Conservation (phyloP, 768 basidiomycete genomes). For the Mycena indigotica region DNA sequence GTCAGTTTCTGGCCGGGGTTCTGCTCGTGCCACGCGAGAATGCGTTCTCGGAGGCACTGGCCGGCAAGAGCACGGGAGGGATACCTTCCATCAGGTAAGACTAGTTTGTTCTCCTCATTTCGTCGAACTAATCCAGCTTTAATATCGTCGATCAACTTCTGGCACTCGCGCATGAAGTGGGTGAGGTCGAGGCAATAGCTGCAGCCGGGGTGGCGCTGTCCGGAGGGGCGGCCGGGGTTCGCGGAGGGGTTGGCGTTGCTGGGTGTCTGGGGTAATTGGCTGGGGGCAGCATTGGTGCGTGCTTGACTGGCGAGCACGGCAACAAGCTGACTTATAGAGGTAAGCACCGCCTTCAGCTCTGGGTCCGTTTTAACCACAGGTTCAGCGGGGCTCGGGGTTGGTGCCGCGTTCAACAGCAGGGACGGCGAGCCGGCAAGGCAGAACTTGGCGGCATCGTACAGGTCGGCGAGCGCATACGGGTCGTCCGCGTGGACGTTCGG, state of each 20-base stretch:
- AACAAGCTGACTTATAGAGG: not conserved
- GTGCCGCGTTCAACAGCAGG: not conserved
- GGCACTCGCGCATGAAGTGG: slow-evolving; percentile 44
- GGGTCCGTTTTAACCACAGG: not conserved
- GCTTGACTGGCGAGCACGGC: not conserved
- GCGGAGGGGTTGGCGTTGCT: not conserved
- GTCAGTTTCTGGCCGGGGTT: slow-evolving; percentile 1
- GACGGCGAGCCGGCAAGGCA: slow-evolving; percentile 5
- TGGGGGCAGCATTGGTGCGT: no score
- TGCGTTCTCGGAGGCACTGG: not conserved
- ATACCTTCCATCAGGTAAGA: slow-evolving; percentile 1
- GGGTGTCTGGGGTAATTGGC: no score
- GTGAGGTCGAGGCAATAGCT: slow-evolving; percentile 42
- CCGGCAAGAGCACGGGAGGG: not conserved
- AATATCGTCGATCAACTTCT: not conserved
- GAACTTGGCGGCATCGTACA: slow-evolving; percentile 25
- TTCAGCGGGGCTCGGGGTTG: slow-evolving; percentile 22
- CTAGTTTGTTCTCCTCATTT: not conserved
- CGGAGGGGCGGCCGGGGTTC: no score
- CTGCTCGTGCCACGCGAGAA: slow-evolving; percentile 4
- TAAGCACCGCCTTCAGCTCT: not conserved
- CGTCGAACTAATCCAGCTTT: not conserved
- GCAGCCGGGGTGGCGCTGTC: slow-evolving; percentile 19
- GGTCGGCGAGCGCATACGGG: slow-evolving; percentile 24
- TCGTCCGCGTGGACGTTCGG: slow-evolving; percentile 28